Base-by-base conservation (phyloP, 108 stramenopile species). In the Discostella stelligeroides region DNA sequence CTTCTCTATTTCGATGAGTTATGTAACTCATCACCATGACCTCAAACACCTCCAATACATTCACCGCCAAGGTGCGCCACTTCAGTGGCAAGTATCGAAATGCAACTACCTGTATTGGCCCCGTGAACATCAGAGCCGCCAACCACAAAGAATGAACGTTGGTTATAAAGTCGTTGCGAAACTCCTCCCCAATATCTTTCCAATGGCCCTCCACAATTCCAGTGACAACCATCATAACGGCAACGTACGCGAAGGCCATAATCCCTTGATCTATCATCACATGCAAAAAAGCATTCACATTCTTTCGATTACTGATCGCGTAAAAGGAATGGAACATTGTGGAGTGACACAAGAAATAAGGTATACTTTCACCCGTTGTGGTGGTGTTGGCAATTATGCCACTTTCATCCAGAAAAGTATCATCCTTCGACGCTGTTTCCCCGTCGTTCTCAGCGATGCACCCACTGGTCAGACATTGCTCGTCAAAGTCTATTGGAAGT, bases 221-320 rank as follows among this genome's bases (percentile, higher is more conserved):
- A 4, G 72, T 73, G 13, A 73, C 47, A 47, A 64, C 49, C 72
- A 73, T 73, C 43, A 73, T 45, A 1, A 49, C 56, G 21, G 53
- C 72, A 28, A 73, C 72, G 37, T 64, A 73, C 11, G 28, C 25
- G 30, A 73, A 65, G 2, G 72, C 72, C 72, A 73, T 73, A 34
- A 73, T 40, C 4, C 63, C 46, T 17, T 73, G 72, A 58, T 73
- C 72, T 28, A 73, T 56, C 11, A 56, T 47, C 17, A 73, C 72
- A 46, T 73, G 72, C 34, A 73, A 14, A n/a, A 73, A 25, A 25
- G 63, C 72, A 27, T 62, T 63, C 20, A 65, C 38, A 34, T 27
- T 48, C 38, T 65, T 39, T 38, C 63, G 49, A 37, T 63, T 57
- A 43, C 63, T 65, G 17, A 54, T 24, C 49, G 21, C 25, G 49